Evolutionary conservation across 306 rosid genomes (phyloP).

Genomic region (Sicyos edulis): DNA sequence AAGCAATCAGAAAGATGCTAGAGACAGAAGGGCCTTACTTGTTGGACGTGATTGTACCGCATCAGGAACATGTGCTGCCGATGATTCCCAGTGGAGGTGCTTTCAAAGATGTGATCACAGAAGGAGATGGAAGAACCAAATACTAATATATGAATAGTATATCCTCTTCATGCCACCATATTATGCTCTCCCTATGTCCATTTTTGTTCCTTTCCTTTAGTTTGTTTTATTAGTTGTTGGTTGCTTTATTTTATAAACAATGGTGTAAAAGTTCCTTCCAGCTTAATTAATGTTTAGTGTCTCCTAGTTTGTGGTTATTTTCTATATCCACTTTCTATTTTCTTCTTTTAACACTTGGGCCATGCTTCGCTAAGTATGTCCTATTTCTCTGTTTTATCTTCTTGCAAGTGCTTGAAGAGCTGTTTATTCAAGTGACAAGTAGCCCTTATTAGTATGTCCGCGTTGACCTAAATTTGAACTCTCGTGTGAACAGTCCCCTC

Average conservation of each 20-base stretch:
- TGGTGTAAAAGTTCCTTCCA: slow-evolving; percentile 8
- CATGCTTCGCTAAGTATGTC: neutral
- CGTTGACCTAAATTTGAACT: no score
- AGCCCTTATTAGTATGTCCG: no score
- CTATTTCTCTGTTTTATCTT: no score
- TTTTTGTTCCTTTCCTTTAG: slow-evolving; percentile 7
- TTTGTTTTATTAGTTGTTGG: neutral
- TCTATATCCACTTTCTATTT: neutral
- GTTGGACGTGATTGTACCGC: slow-evolving; percentile 60
- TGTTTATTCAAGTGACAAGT: no score
- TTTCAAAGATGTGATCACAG: slow-evolving; percentile 82
- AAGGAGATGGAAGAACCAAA: slow-evolving; percentile 68
- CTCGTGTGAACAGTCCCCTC: no score
- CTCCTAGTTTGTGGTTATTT: neutral
- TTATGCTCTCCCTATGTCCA: slow-evolving; percentile 14
- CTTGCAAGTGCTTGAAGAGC: no score
- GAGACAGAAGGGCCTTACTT: slow-evolving; percentile 84
- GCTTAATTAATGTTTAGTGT: neutral
- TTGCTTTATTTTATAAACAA: neutral
- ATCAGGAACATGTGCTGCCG: slow-evolving; percentile 92
- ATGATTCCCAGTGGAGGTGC: slow-evolving; percentile 90
- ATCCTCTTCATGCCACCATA: neutral
- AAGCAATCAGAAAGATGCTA: slow-evolving; percentile 72
- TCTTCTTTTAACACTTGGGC: neutral
- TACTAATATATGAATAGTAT: slow-evolving; percentile 32